Conservation (phyloP, 805 yeast species). For the Kazachstania martiniae region DNA sequence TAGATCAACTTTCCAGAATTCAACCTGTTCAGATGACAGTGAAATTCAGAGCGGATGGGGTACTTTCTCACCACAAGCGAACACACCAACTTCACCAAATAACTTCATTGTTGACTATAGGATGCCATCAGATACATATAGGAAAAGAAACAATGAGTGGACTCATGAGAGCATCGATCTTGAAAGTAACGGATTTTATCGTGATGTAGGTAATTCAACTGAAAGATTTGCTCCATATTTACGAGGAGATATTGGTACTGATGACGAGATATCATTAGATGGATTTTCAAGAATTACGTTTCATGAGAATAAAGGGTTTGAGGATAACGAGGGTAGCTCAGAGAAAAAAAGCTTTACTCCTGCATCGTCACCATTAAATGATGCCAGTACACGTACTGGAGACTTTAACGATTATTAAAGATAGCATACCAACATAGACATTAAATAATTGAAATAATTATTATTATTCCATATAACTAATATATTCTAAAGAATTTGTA, state of each 20-base stretch:
- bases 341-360: neutral
- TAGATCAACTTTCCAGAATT: neutral
- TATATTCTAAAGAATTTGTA: no score
- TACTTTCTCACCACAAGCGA: neutral
- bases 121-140: slow-evolving; percentile 9
- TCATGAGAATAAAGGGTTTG: neutral
- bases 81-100: slow-evolving; percentile 5
- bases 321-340: neutral
- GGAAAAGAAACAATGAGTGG: slow-evolving; percentile 1
- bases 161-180: neutral
- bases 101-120: slow-evolving; percentile 18
- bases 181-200: neutral
- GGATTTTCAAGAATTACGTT: slow-evolving; percentile 6
- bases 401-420: no score
- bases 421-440: no score
- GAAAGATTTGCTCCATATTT: slow-evolving; percentile 7
- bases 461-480: no score
- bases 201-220: slow-evolving; percentile 2
- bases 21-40: neutral
- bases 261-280: slow-evolving; percentile 9
- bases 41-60: neutral
- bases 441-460: no score
- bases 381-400: no score
- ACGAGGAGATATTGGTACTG: slow-evolving; percentile 4
- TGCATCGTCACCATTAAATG: neutral